A percentile compares a stretch with the other conserved stretches of the same genome.
Conservation (phyloP, 345 rosid genomes). For the Bruguiera gymnorhiza region DNA sequence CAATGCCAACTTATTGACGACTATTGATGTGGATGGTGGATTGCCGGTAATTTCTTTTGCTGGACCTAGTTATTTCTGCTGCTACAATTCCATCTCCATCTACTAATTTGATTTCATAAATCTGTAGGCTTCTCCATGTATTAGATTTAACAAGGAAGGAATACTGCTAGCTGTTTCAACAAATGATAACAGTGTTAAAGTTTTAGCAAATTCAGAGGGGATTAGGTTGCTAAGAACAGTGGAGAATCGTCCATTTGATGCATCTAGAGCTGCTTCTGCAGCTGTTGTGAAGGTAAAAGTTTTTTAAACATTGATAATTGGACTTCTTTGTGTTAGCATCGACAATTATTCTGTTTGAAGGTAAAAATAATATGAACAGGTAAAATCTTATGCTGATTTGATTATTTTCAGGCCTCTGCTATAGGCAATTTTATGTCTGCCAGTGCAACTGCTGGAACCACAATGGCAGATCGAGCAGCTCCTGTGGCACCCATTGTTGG, state of each 20-base stretch:
- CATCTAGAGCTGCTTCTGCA: constrained; percentile 4
- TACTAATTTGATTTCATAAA: neutral
- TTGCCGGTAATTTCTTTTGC: constrained; percentile 24
- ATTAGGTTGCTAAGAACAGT: constrained; percentile 29
- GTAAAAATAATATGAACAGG: too few species aligned
- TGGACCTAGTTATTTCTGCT: neutral
- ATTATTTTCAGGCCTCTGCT: constrained; percentile 41
- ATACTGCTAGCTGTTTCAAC: constrained; percentile 54
- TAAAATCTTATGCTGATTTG: constrained; percentile 5
- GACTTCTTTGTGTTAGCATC: neutral
- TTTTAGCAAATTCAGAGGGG: constrained; percentile 52
- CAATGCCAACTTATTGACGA: constrained; percentile 35
- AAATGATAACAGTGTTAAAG: constrained; percentile 53
- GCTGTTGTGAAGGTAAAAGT: neutral
- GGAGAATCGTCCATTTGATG: neutral
- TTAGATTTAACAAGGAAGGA: constrained; percentile 68
- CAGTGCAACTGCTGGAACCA: constrained; percentile 49
- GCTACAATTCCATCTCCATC: neutral
- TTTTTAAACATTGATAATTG: neutral
- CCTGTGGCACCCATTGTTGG: constrained; percentile 55
- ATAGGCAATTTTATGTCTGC: constrained; percentile 46
- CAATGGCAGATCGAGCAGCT: constrained; percentile 48
- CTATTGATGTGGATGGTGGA: constrained; percentile 60
- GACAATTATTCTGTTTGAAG: neutral
- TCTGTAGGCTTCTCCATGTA: constrained; percentile 54